phyloP scores from a whole-genome alignment of 345 rosid genomes.

The Linum usitatissimum region DNA sequence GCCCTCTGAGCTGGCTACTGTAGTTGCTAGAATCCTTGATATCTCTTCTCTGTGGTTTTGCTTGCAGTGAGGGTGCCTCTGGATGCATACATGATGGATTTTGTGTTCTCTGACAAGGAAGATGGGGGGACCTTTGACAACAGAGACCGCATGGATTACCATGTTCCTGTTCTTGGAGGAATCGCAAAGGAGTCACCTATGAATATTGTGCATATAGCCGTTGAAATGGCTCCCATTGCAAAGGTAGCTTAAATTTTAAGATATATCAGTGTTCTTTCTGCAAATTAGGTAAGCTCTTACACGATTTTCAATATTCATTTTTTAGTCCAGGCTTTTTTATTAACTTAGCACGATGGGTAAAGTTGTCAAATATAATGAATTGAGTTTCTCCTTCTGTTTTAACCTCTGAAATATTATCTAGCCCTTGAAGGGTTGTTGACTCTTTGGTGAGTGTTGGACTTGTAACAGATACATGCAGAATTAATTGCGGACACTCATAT shows the following conservation, averaged over 20 bases:
- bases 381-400: too few species aligned
- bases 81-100: constrained; percentile 93
- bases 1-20: neutral
- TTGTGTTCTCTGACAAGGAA: constrained; percentile 88
- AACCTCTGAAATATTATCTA: too few species aligned
- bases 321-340: too few species aligned
- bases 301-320: too few species aligned
- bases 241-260: constrained; percentile 35
- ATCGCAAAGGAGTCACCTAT: constrained; percentile 71
- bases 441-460: too few species aligned
- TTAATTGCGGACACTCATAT: too few species aligned
- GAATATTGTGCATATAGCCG: constrained; percentile 83
- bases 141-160: constrained; percentile 72
- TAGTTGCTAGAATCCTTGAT: neutral
- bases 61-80: constrained; percentile 74
- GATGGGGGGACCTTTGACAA: constrained; percentile 80
- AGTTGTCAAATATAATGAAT: too few species aligned
- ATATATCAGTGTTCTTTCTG: neutral
- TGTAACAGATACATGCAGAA: too few species aligned
- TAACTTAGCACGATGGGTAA: too few species aligned
- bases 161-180: constrained; percentile 69
- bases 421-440: too few species aligned
- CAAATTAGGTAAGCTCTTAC: neutral
- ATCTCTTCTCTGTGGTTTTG: constrained; percentile 14
- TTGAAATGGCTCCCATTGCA: constrained; percentile 97